phyloP scores from a whole-genome alignment of 106 monocot species.

The Allium cepa region DNA sequence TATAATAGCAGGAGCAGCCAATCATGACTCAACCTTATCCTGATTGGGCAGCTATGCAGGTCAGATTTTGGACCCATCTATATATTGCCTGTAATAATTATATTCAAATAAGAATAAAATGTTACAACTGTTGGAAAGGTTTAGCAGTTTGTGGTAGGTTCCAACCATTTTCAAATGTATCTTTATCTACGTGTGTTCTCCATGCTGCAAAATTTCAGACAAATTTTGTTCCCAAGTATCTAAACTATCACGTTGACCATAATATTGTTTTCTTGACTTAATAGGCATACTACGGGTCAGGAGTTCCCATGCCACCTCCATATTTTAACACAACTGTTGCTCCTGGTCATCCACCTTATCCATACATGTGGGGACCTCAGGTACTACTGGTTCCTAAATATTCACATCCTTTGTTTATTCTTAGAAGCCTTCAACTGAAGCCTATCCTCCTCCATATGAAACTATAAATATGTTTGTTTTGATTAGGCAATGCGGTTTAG shows the following conservation, averaged over 20 bases:
- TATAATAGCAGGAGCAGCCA: slow-evolving; percentile 39
- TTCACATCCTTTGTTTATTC: too few species aligned
- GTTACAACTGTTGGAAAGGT: too few species aligned
- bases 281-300: slow-evolving; percentile 78
- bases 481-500: too few species aligned
- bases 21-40: slow-evolving; percentile 38
- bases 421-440: too few species aligned
- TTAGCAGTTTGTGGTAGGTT: too few species aligned
- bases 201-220: neutral
- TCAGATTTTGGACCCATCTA: slow-evolving; percentile 6
- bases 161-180: too few species aligned
- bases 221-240: neutral
- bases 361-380: slow-evolving; percentile 80
- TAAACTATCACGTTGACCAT: neutral
- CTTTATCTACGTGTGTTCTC: too few species aligned
- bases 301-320: slow-evolving; percentile 51
- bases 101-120: too few species aligned
- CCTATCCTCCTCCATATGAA: too few species aligned
- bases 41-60: slow-evolving; percentile 86
- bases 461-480: too few species aligned
- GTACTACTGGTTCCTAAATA: slow-evolving; percentile 15
- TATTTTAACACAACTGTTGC: slow-evolving; percentile 39
- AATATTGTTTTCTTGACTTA: slow-evolving; percentile 1
- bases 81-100: neutral
- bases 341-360: slow-evolving; percentile 63